Conservation (phyloP, 306 rosid species). For the Pterocarpus macrocarpus region DNA sequence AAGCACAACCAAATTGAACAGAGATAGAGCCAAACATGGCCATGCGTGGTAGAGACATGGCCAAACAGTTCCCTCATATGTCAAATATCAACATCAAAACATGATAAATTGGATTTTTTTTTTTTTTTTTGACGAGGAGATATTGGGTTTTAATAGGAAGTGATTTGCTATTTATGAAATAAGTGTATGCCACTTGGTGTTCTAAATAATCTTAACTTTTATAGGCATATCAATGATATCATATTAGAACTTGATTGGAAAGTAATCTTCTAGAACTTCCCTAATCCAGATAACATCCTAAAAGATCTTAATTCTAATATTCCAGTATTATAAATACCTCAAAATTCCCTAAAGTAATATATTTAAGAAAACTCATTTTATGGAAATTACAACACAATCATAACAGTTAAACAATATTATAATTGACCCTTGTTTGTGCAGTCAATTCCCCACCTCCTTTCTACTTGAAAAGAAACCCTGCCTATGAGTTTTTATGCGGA, state of each 20-base stretch:
- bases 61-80: not conserved
- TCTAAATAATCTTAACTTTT: conserved; percentile 9
- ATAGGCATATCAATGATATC: not conserved
- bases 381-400: conserved; percentile 20
- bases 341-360: not conserved
- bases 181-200: not conserved
- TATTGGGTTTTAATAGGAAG: not conserved
- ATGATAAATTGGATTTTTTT: not conserved
- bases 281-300: not conserved
- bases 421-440: conserved; percentile 28
- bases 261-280: not conserved
- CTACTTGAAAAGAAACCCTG: not conserved
- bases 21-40: not conserved
- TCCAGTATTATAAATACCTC: not conserved
- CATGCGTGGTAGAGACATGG: not conserved
- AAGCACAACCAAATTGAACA: not conserved
- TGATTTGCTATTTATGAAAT: not conserved
- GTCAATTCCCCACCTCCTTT: not conserved
- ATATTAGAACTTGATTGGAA: not conserved
- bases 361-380: conserved; percentile 6
- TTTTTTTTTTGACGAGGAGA: no score
- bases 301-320: not conserved
- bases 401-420: not conserved
- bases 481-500: not conserved
- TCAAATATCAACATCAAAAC: not conserved